phyloP scores from a whole-genome alignment of 2,329 filamentous ascomycete species.

The Aspergillus caelatus region DNA sequence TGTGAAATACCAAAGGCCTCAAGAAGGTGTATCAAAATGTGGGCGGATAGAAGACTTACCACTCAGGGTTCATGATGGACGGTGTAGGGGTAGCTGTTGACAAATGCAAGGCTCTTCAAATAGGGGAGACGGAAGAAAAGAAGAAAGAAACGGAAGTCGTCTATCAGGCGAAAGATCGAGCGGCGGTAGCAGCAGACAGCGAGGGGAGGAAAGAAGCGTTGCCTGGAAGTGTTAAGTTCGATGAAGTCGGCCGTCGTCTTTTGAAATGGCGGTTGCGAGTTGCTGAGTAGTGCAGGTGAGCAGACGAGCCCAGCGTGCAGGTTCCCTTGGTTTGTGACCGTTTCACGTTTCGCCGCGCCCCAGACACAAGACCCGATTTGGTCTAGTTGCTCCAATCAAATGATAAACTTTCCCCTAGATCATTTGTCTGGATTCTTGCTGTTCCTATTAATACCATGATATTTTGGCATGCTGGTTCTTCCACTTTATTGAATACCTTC shows the following conservation, averaged over 20 bases:
- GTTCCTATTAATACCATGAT: not conserved
- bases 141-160: not conserved
- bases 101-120: slow-evolving; percentile 6
- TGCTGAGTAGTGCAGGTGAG: slow-evolving; percentile 31
- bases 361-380: slow-evolving; percentile 16
- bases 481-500: not conserved
- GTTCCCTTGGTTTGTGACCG: slow-evolving; percentile 22
- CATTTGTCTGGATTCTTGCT: not conserved
- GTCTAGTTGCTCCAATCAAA: slow-evolving; percentile 20
- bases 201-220: slow-evolving; percentile 21
- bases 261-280: slow-evolving; percentile 30
- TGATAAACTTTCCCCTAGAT: slow-evolving; percentile 10
- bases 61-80: slow-evolving; percentile 54
- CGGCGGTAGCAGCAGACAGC: slow-evolving; percentile 13
- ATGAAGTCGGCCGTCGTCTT: slow-evolving; percentile 26
- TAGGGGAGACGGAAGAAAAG: slow-evolving; percentile 8
- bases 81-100: slow-evolving; percentile 15
- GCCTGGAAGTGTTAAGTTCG: slow-evolving; percentile 21
- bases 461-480: not conserved
- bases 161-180: not conserved
- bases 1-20: not conserved
- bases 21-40: slow-evolving; percentile 1
- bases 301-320: slow-evolving; percentile 32
- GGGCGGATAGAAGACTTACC: slow-evolving; percentile 38
- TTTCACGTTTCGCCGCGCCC: slow-evolving; percentile 22